These are phyloP conservation scores for Russula foetens DNA, from an alignment of 768 basidiomycete genomes.

Conservation along the genomic window DNA sequence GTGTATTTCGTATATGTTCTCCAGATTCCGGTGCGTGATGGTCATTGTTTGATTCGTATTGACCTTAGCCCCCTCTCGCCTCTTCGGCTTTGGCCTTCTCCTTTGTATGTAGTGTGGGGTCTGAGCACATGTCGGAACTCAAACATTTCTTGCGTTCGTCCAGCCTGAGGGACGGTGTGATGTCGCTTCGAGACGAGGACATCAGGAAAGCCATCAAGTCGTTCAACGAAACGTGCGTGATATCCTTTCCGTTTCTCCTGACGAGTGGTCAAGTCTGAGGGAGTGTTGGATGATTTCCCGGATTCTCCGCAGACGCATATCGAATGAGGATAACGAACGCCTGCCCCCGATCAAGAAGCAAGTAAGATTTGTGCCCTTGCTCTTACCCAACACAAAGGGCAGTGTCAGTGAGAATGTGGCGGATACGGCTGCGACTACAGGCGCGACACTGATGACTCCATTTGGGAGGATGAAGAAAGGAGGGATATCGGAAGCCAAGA, in stretches of 20 bases:
- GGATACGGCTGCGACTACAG: too few relatives aligned
- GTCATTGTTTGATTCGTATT: not conserved
- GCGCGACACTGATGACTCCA: not conserved
- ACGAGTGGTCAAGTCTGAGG: too few relatives aligned
- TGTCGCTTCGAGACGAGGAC: conserved; percentile 85
- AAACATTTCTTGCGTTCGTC: conserved; percentile 79
- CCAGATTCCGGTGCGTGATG: conserved; percentile 80
- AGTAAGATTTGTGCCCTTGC: not conserved
- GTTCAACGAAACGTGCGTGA: conserved; percentile 90
- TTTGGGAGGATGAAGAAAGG: conserved; percentile 2
- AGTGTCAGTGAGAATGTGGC: not conserved
- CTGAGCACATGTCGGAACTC: conserved; percentile 94
- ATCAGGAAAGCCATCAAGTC: conserved; percentile 91
- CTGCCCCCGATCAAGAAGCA: conserved; percentile 42
- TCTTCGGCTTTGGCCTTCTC: not conserved
- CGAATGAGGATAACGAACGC: conserved; percentile 97
- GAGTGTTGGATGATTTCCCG: not conserved
- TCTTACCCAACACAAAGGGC: not conserved
- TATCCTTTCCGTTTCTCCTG: not conserved
- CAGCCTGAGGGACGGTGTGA: conserved; percentile 73
- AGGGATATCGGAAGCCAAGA: too few relatives aligned
- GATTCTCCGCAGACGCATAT: conserved; percentile 63
- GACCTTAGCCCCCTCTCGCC: not conserved
- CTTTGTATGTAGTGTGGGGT: conserved; percentile 73
- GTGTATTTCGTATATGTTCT: conserved; percentile 91